A percentile compares a stretch with the other conserved stretches of the same genome.
phyloP scores from a whole-genome alignment of 2,329 filamentous ascomycete species.

The Diaporthe aspalathi region DNA sequence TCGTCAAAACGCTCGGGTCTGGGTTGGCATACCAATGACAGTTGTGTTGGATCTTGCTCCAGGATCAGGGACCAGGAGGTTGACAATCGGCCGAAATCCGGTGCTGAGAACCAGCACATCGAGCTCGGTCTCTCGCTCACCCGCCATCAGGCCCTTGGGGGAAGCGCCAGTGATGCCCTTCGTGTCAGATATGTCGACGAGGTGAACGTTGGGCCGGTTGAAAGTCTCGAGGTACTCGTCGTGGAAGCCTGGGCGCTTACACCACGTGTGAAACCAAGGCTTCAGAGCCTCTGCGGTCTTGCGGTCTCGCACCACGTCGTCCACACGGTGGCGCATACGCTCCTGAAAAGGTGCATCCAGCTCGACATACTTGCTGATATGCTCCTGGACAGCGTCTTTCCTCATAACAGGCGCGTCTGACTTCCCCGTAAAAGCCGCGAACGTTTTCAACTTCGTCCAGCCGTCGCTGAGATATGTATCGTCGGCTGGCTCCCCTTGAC shows the following conservation, averaged over 20 bases:
- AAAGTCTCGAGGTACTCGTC: conserved; percentile 60
- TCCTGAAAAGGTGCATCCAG: conserved; percentile 58
- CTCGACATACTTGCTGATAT: conserved; percentile 52
- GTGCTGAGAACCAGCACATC: conserved; percentile 40
- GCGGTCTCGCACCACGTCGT: conserved; percentile 55
- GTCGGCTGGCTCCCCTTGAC: background rate
- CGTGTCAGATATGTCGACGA: conserved; percentile 60
- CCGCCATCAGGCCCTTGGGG: conserved; percentile 17
- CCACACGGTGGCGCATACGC: conserved; percentile 52
- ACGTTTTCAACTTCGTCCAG: conserved; percentile 49
- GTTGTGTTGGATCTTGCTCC: conserved; percentile 33
- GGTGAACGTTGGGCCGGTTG: conserved; percentile 59
- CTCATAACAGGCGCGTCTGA: conserved; percentile 50
- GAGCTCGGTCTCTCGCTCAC: conserved; percentile 17
- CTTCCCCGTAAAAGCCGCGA: conserved; percentile 5
- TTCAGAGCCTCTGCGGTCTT: conserved; percentile 56
- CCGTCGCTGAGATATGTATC: conserved; percentile 54
- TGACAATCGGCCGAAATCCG: conserved; percentile 33
- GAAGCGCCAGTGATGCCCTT: conserved; percentile 45
- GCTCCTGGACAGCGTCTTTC: conserved; percentile 50
- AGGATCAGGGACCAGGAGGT: conserved; percentile 34
- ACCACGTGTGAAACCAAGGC: conserved; percentile 63
- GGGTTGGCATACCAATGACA: conserved; percentile 7
- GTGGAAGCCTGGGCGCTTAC: conserved; percentile 64
- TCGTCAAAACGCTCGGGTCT: too few relatives aligned